These are phyloP conservation scores for Fragaria iinumae DNA, from an alignment of 306 rosid genomes.

Conservation along the genomic window DNA sequence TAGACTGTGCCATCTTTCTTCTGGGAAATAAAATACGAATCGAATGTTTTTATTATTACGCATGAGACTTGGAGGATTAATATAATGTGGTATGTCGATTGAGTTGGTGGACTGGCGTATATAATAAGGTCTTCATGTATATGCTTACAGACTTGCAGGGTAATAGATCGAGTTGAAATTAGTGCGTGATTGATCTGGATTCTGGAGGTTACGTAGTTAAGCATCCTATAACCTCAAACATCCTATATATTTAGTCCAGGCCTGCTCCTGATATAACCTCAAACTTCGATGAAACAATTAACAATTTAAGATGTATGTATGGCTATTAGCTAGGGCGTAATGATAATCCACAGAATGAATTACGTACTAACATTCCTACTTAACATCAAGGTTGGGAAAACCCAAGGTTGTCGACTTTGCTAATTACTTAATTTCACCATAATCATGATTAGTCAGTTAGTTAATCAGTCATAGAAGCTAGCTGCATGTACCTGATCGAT, in stretches of 20 bases:
- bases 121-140: neutral
- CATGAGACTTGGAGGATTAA: neutral
- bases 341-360: too few species aligned
- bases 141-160: neutral
- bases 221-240: neutral
- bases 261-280: neutral
- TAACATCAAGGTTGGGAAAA: too few species aligned
- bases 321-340: neutral
- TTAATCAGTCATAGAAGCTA: neutral
- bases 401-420: too few species aligned
- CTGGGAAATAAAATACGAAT: neutral
- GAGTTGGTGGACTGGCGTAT: neutral
- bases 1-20: neutral
- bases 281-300: neutral
- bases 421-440: neutral
- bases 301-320: too few species aligned
- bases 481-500: neutral
- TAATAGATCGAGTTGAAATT: neutral
- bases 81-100: too few species aligned
- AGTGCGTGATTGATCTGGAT: neutral
- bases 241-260: neutral
- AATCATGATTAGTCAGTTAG: neutral
- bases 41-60: neutral
- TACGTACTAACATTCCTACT: too few species aligned
- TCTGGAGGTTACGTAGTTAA: neutral